Evolutionary conservation across 75 land plant species (phyloP).

Genomic region (Selaginella moellendorffii): DNA sequence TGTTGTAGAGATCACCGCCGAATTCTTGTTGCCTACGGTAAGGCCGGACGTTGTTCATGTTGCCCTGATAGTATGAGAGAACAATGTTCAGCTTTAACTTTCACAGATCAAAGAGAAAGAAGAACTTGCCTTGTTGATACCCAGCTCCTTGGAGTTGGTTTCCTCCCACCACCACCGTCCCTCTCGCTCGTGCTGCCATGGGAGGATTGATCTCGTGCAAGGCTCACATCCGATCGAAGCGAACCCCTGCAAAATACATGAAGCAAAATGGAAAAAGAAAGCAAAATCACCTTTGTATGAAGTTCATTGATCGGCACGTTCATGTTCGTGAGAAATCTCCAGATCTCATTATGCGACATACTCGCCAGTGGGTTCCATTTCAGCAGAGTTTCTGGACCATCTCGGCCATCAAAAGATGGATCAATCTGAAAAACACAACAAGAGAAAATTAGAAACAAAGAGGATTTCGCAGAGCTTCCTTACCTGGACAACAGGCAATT

Average conservation of each 20-base stretch:
- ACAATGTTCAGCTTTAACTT: background rate
- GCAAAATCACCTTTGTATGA: slow-evolving; percentile 73
- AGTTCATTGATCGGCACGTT: slow-evolving; percentile 73
- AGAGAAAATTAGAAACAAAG: background rate
- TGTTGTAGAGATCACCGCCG: background rate
- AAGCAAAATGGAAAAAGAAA: background rate
- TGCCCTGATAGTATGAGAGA: background rate
- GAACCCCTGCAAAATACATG: slow-evolving; percentile 36
- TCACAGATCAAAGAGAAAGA: background rate
- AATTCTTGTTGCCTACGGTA: background rate
- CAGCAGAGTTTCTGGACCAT: slow-evolving; percentile 71
- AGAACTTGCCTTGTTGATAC: slow-evolving; percentile 56
- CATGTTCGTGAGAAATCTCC: slow-evolving; percentile 72
- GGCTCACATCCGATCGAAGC: slow-evolving; percentile 94
- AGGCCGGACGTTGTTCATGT: background rate
- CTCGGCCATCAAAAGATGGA: slow-evolving; percentile 77
- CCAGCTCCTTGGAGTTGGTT: slow-evolving; percentile 84
- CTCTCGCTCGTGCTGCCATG: slow-evolving; percentile 86
- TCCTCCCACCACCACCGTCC: slow-evolving; percentile 99
- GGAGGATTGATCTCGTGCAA: slow-evolving; percentile 80
- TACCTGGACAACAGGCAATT: slow-evolving; percentile 80
- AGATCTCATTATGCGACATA: slow-evolving; percentile 54
- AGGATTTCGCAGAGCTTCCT: background rate
- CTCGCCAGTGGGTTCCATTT: slow-evolving; percentile 90
- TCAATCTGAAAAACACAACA: slow-evolving; percentile 28